Percentiles rank a stretch among this genome's conserved stretches.
Evolutionary conservation across 1,284 basidiomycete species (phyloP).

Genomic region (Ustilago shanxiensis): DNA sequence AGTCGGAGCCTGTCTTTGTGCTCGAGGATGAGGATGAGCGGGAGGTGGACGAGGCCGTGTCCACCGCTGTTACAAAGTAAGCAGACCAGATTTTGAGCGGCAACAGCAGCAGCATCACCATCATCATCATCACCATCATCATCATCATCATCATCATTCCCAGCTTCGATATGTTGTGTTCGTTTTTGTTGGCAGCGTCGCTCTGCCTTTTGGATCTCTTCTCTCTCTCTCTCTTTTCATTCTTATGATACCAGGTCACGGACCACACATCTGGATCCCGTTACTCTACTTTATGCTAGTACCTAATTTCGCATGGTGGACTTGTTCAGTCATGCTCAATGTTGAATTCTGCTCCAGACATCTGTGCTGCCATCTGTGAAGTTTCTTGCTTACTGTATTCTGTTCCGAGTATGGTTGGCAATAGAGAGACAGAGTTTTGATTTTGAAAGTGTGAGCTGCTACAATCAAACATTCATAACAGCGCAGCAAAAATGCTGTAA

Average conservation of each 20-base stretch:
- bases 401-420: no score
- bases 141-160: no score
- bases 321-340: background rate
- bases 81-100: background rate
- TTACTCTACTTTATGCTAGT: background rate
- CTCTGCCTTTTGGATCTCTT: background rate
- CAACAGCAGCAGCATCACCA: no score
- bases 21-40: conserved; percentile 45
- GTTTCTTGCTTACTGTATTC: no score
- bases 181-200: background rate
- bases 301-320: background rate
- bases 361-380: no score
- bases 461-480: background rate
- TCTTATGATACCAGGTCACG: conserved; percentile 21
- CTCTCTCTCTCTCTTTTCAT: background rate
- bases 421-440: no score
- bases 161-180: no score
- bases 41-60: conserved; percentile 17
- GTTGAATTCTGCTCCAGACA: background rate
- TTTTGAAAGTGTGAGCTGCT: no score
- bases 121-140: no score
- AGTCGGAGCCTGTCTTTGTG: conserved; percentile 41
- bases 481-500: background rate
- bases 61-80: background rate
- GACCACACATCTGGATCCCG: conserved; percentile 12